Evolutionary conservation across 768 basidiomycete species (phyloP).

Genomic region (Xerocomus potaroensis): DNA sequence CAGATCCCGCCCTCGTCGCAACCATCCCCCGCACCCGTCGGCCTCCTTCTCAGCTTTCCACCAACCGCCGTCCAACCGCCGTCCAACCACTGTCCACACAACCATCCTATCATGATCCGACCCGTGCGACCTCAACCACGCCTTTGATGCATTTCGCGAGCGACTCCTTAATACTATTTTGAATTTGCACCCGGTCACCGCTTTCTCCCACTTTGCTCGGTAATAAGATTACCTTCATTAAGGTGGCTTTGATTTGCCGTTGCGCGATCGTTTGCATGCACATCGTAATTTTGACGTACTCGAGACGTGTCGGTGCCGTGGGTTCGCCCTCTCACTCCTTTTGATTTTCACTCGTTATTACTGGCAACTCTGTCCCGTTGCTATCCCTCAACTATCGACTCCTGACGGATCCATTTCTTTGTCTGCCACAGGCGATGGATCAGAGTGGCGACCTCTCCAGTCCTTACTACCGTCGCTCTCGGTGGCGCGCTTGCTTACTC

Average conservation of each 20-base stretch:
- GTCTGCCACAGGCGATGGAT: conserved; percentile 1
- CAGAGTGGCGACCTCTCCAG: conserved; percentile 14
- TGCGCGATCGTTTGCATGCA: conserved; percentile 6
- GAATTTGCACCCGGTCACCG: conserved; percentile 3
- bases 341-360: conserved; percentile 24
- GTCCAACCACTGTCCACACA: neutral
- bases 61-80: neutral
- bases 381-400: neutral
- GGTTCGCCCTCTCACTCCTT: conserved; percentile 9
- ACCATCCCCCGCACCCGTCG: conserved; percentile 18
- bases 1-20: conserved; percentile 25
- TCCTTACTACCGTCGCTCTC: conserved; percentile 5
- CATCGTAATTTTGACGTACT: conserved; percentile 24
- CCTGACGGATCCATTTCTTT: conserved; percentile 7
- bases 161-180: conserved; percentile 2
- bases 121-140: conserved; percentile 6
- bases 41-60: neutral
- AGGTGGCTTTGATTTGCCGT: conserved; percentile 19
- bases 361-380: conserved; percentile 5
- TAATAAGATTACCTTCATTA: conserved; percentile 24
- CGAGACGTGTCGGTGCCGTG: conserved; percentile 25
- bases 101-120: conserved; percentile 12
- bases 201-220: conserved; percentile 10
- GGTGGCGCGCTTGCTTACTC: conserved; percentile 7
- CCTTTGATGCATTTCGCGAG: conserved; percentile 10